A percentile compares a stretch with the other conserved stretches of the same genome.
These are phyloP conservation scores for Diospyros lotus DNA, from an alignment of 148 eudicot species.

Conservation along the genomic window DNA sequence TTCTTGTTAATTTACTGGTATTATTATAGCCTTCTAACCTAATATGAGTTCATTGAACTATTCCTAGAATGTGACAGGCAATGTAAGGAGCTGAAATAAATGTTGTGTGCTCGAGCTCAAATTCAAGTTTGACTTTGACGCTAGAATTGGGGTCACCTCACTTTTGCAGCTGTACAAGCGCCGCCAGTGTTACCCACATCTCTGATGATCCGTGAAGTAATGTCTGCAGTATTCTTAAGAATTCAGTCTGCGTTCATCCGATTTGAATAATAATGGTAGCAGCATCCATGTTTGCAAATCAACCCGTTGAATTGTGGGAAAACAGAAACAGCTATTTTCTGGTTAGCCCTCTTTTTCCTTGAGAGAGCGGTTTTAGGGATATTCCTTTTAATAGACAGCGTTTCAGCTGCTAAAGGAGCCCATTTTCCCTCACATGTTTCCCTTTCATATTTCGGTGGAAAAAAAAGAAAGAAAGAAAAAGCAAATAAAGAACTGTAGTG, in stretches of 20 bases:
- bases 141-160: conserved; percentile 7
- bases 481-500: no score
- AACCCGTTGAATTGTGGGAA: neutral
- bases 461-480: no score
- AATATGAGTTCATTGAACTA: neutral
- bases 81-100: neutral
- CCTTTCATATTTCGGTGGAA: no score
- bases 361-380: no score
- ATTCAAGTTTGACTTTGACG: neutral
- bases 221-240: neutral
- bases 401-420: no score
- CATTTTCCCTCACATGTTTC: no score
- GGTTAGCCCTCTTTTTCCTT: conserved; percentile 1
- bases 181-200: neutral
- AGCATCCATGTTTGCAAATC: conserved; percentile 4
- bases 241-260: neutral
- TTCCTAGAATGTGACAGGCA: neutral
- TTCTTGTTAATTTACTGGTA: neutral
- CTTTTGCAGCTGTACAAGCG: conserved; percentile 1
- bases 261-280: neutral
- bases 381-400: no score
- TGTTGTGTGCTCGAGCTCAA: neutral
- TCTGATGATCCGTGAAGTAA: conserved; percentile 2
- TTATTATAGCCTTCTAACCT: neutral
- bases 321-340: neutral